A percentile compares a stretch with the other conserved stretches of the same genome.
These are phyloP conservation scores for Dillenia suffruticosa DNA, from an alignment of 164 flowering plant species.

Conservation along the genomic window DNA sequence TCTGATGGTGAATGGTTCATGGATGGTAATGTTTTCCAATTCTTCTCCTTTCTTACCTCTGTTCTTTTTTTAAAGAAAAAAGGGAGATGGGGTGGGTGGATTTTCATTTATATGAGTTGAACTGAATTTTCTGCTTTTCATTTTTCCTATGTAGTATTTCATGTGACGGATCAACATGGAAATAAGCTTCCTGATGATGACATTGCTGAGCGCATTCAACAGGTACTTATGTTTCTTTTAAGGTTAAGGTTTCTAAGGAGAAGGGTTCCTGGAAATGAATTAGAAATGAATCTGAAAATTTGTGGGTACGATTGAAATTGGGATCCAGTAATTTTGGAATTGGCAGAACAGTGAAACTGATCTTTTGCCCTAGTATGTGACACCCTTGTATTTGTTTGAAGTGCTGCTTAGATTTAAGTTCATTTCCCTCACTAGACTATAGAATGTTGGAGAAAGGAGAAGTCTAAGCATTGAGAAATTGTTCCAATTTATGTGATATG, in stretches of 20 bases:
- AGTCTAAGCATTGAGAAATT: too few relatives aligned
- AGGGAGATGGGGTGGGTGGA: too few relatives aligned
- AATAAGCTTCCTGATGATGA: slow-evolving; percentile 63
- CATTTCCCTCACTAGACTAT: too few relatives aligned
- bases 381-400: too few relatives aligned
- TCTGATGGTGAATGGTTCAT: slow-evolving; percentile 96
- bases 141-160: slow-evolving; percentile 49
- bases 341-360: background rate
- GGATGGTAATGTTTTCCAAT: slow-evolving; percentile 63
- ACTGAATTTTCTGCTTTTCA: background rate
- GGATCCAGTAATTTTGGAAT: background rate
- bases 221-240: slow-evolving; percentile 38
- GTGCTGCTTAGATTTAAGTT: too few relatives aligned
- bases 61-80: background rate
- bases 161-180: slow-evolving; percentile 77
- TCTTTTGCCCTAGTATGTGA: too few relatives aligned
- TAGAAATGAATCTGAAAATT: background rate
- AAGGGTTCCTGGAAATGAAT: background rate
- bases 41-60: background rate
- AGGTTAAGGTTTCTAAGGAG: background rate
- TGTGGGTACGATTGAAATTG: background rate
- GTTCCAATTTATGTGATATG: too few relatives aligned
- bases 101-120: slow-evolving; percentile 2
- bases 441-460: too few relatives aligned
- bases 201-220: slow-evolving; percentile 59